These are phyloP conservation scores for Trichoderma atrobrunneum DNA, from an alignment of 2,329 filamentous ascomycete species.

Conservation along the genomic window DNA sequence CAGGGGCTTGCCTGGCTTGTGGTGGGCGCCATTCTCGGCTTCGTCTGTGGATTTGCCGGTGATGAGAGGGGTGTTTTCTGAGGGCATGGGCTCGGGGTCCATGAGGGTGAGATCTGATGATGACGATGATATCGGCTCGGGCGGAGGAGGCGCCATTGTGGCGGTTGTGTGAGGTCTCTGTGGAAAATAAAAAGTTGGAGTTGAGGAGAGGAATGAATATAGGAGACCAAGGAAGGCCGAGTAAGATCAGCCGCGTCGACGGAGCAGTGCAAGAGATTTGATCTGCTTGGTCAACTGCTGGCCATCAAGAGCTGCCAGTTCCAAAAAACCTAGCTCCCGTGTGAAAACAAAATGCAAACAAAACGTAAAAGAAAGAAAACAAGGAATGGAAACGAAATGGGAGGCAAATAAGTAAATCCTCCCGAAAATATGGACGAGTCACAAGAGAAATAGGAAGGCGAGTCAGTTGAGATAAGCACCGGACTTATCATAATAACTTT, in stretches of 20 bases:
- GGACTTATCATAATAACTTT: not conserved
- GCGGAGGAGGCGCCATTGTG: conserved; percentile 9
- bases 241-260: not conserved
- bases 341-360: not conserved
- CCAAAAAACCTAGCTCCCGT: not conserved
- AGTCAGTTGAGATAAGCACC: conserved; percentile 6
- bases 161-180: not conserved
- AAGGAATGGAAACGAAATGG: not conserved
- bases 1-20: conserved; percentile 45
- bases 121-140: conserved; percentile 1
- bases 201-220: not conserved
- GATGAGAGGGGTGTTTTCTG: conserved; percentile 9
- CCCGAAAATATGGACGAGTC: not conserved
- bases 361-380: not conserved
- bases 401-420: not conserved
- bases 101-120: conserved; percentile 17
- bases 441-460: not conserved
- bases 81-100: conserved; percentile 9
- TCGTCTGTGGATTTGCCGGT: not conserved
- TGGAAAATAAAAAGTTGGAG: not conserved
- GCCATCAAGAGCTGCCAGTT: not conserved
- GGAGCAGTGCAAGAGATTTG: not conserved
- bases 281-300: not conserved
- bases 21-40: conserved; percentile 5
- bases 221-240: not conserved